phyloP scores from a whole-genome alignment of 345 rosid genomes.

The Excoecaria agallocha region DNA sequence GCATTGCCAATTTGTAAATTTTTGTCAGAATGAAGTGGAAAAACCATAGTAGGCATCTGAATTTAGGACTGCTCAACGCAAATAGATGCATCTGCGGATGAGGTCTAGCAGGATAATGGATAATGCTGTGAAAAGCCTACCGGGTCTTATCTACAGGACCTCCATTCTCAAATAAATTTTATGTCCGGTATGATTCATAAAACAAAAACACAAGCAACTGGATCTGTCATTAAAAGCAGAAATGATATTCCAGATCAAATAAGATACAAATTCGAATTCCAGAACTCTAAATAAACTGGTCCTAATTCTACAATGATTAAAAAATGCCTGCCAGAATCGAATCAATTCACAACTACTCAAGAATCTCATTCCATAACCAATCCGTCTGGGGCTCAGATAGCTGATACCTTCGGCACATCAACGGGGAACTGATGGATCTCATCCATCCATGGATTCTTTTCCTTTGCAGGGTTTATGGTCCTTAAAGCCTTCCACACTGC shows the following conservation, averaged over 20 bases:
- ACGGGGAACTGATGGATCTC: slow-evolving; percentile 25
- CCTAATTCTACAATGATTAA: slow-evolving; percentile 14
- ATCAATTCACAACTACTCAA: slow-evolving; percentile 12
- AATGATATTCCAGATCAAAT: neutral
- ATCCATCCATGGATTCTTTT: slow-evolving; percentile 32
- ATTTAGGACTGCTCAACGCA: too few species aligned
- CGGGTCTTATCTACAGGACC: too few species aligned
- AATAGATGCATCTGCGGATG: too few species aligned
- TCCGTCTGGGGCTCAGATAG: slow-evolving; percentile 20
- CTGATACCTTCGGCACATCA: slow-evolving; percentile 53
- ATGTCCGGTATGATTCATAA: neutral
- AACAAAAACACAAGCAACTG: neutral
- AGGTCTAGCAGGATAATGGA: too few species aligned
- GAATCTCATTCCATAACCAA: neutral
- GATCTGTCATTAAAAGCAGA: neutral
- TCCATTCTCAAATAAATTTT: neutral
- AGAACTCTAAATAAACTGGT: neutral
- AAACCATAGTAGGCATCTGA: too few species aligned
- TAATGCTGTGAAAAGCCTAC: too few species aligned
- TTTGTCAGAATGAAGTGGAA: too few species aligned
- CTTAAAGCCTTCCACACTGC: slow-evolving; percentile 48
- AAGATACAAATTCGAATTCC: neutral
- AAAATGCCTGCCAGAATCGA: slow-evolving; percentile 2
- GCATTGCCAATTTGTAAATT: too few species aligned
- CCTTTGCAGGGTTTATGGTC: slow-evolving; percentile 26